Percentiles rank a stretch among this genome's conserved stretches.
Evolutionary conservation across 805 yeast species (phyloP).

Genomic region (Debaryomyces castellii): DNA sequence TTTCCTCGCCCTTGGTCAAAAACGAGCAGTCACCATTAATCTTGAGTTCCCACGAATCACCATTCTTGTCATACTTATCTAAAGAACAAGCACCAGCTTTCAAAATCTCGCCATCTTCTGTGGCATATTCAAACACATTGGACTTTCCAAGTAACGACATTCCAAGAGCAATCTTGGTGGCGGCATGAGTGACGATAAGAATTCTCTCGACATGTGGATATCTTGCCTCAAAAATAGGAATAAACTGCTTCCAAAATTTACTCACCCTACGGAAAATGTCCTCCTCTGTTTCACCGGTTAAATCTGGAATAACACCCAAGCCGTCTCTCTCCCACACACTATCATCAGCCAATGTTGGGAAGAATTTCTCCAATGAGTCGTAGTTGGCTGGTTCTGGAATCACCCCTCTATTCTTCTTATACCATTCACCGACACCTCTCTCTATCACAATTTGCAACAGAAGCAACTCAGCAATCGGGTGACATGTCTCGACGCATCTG

Average conservation of each 20-base stretch:
- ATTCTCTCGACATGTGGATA: slow-evolving; percentile 63
- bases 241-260: slow-evolving; percentile 53
- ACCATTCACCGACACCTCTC: slow-evolving; percentile 92
- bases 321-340: slow-evolving; percentile 45
- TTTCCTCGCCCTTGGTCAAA: slow-evolving; percentile 78
- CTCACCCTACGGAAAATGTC: slow-evolving; percentile 66
- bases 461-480: slow-evolving; percentile 63
- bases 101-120: slow-evolving; percentile 36
- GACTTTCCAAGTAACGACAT: slow-evolving; percentile 61
- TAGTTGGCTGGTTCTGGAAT: slow-evolving; percentile 70
- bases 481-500: slow-evolving; percentile 80
- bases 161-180: slow-evolving; percentile 86
- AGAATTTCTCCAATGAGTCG: slow-evolving; percentile 50
- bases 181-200: slow-evolving; percentile 88
- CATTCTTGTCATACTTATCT: slow-evolving; percentile 50
- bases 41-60: slow-evolving; percentile 54
- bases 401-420: slow-evolving; percentile 61
- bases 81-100: slow-evolving; percentile 86
- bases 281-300: slow-evolving; percentile 69
- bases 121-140: slow-evolving; percentile 52
- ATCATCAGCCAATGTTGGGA: slow-evolving; percentile 42
- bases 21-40: slow-evolving; percentile 76
- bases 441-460: slow-evolving; percentile 66
- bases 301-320: slow-evolving; percentile 61
- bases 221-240: slow-evolving; percentile 54